Percentiles rank a stretch among this genome's conserved stretches.
These are phyloP conservation scores for Scleroderma citrinum DNA, from an alignment of 768 basidiomycete species.

Conservation along the genomic window DNA sequence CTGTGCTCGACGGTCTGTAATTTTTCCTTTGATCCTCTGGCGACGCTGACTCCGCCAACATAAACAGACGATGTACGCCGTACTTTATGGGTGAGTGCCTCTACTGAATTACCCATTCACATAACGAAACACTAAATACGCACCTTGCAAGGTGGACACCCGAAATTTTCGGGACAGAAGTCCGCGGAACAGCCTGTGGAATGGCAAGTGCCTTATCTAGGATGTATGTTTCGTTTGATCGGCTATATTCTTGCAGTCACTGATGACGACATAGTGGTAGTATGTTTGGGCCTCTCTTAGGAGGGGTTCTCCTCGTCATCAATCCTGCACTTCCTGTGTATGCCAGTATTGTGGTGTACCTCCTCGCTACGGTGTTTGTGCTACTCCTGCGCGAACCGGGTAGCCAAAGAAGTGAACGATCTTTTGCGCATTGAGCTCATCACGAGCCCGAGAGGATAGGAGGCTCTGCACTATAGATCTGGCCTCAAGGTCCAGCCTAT, in stretches of 20 bases:
- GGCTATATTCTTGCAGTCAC: background rate
- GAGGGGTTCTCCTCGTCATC: conserved; percentile 65
- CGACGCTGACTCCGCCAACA: background rate
- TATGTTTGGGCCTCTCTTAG: conserved; percentile 81
- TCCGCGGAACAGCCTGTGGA: conserved; percentile 85
- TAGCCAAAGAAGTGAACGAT: conserved; percentile 30
- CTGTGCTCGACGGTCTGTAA: conserved; percentile 54
- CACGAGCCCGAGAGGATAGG: background rate
- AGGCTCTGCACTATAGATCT: no score
- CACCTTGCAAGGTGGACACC: conserved; percentile 62
- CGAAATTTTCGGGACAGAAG: conserved; percentile 79
- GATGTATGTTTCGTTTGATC: conserved; percentile 46
- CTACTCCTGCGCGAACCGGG: conserved; percentile 50
- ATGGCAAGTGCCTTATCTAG: conserved; percentile 82
- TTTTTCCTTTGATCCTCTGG: background rate
- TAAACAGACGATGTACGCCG: conserved; percentile 73
- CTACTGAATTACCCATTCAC: background rate
- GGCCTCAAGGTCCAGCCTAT: no score
- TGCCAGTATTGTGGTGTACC: conserved; percentile 60
- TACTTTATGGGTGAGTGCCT: conserved; percentile 56
- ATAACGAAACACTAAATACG: background rate
- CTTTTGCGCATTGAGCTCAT: conserved; percentile 14
- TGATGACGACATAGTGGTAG: conserved; percentile 49
- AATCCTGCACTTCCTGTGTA: conserved; percentile 72
- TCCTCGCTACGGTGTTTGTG: conserved; percentile 57